A percentile compares a stretch with the other conserved stretches of the same genome.
Evolutionary conservation across 2,329 filamentous ascomycete genomes (phyloP).

Genomic region (Bisporella sp.): DNA sequence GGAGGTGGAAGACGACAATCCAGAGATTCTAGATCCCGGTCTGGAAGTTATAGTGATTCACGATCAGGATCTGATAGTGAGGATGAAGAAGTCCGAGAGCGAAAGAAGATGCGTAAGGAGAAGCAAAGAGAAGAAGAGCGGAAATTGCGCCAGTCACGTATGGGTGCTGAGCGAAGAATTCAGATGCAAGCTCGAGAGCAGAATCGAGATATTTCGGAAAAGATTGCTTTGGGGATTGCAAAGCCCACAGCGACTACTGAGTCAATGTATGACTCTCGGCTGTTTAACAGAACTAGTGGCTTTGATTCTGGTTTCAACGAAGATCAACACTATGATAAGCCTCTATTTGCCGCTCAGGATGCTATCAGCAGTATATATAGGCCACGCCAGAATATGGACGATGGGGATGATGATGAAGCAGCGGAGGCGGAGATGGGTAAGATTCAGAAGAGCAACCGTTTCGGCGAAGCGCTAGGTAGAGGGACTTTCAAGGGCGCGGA

Average conservation of each 20-base stretch:
- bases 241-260: slow-evolving; percentile 91
- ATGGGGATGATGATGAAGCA: slow-evolving; percentile 69
- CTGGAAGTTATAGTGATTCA: slow-evolving; percentile 46
- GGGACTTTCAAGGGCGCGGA: slow-evolving; percentile 87
- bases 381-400: slow-evolving; percentile 66
- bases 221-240: slow-evolving; percentile 87
- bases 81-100: slow-evolving; percentile 66
- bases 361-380: slow-evolving; percentile 92
- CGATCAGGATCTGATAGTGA: slow-evolving; percentile 35
- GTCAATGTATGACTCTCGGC: slow-evolving; percentile 91
- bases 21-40: slow-evolving; percentile 31
- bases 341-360: slow-evolving; percentile 91
- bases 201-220: slow-evolving; percentile 94
- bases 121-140: slow-evolving; percentile 76
- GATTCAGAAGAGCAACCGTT: slow-evolving; percentile 79
- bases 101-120: slow-evolving; percentile 72
- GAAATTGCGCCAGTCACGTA: slow-evolving; percentile 85
- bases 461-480: slow-evolving; percentile 74
- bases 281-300: slow-evolving; percentile 91
- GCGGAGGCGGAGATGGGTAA: slow-evolving; percentile 79
- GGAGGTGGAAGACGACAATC: slow-evolving; percentile 38
- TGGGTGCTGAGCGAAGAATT: slow-evolving; percentile 87
- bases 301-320: slow-evolving; percentile 94
- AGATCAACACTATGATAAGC: slow-evolving; percentile 96
- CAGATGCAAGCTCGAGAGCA: slow-evolving; percentile 94